Conservation (phyloP, 495 filamentous ascomycete species). For the Aspergillus coremiiformis region DNA sequence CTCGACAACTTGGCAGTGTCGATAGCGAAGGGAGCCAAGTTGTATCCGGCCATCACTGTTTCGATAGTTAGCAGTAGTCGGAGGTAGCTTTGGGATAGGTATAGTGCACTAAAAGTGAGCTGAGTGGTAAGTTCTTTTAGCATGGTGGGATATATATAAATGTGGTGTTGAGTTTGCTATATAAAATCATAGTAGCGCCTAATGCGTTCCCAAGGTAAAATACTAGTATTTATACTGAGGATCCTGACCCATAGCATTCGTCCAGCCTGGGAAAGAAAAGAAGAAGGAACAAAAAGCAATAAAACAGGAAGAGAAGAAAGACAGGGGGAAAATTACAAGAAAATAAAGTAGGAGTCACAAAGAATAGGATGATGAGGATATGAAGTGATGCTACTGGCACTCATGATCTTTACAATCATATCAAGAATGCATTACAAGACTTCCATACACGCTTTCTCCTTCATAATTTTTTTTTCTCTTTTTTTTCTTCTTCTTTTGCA, state of each 20-base stretch:
- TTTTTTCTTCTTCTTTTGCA: slow-evolving; percentile 9
- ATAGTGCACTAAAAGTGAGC: too few species aligned
- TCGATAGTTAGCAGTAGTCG: too few species aligned
- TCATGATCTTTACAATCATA: slow-evolving; percentile 17
- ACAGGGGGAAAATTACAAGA: slow-evolving; percentile 4
- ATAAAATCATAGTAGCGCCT: too few species aligned
- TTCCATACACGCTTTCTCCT: background rate
- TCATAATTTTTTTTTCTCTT: slow-evolving; percentile 1
- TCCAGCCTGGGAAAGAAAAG: background rate
- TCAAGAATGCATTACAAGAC: slow-evolving; percentile 4
- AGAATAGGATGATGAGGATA: slow-evolving; percentile 9
- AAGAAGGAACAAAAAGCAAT: background rate
- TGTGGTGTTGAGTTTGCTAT: too few species aligned
- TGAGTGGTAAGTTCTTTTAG: too few species aligned
- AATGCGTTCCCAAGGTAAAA: too few species aligned
- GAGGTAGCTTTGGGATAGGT: too few species aligned
- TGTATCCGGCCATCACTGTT: too few species aligned
- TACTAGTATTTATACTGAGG: background rate
- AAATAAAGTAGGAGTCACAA: background rate
- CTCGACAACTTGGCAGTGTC: too few species aligned
- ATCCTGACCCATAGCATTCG: slow-evolving; percentile 3
- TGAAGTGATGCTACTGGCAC: slow-evolving; percentile 14
- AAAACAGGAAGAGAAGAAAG: background rate
- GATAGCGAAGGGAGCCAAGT: too few species aligned
- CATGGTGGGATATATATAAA: too few species aligned